phyloP scores from a whole-genome alignment of 2,329 filamentous ascomycete species.

The Grosmannia serpens region DNA sequence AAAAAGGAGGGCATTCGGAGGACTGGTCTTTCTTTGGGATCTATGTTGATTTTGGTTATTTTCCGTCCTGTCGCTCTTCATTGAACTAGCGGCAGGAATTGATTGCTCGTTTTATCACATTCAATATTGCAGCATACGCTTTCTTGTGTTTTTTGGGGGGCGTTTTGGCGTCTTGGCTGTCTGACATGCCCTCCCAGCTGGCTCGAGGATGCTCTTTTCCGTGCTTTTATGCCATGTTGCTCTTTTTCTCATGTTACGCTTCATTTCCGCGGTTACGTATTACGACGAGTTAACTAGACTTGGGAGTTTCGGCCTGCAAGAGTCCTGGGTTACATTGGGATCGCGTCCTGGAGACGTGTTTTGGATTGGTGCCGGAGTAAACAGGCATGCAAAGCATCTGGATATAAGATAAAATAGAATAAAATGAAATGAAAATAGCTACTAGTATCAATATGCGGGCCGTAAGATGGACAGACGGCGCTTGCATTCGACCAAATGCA shows the following conservation, averaged over 20 bases:
- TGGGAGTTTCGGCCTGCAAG: background rate
- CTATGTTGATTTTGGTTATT: background rate
- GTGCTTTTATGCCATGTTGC: background rate
- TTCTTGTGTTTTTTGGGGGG: background rate
- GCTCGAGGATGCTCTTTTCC: background rate
- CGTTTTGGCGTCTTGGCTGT: background rate
- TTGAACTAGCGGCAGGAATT: background rate
- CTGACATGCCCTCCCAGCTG: background rate
- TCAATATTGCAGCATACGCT: background rate
- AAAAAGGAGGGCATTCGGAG: background rate
- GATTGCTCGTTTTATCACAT: background rate
- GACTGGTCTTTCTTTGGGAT: background rate
- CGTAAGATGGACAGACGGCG: background rate
- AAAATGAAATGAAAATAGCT: background rate
- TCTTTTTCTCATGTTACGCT: background rate
- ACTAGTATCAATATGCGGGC: background rate
- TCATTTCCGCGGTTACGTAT: background rate
- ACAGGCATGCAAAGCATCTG: conserved; percentile 2
- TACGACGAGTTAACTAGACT: background rate
- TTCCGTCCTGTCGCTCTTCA: background rate
- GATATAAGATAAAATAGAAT: background rate
- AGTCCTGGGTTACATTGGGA: background rate
- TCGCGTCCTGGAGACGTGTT: background rate
- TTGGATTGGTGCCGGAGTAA: background rate
- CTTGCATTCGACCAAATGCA: background rate